Base-by-base conservation (phyloP, 805 yeast genomes). In the Helenozyma rhizophorensis region DNA sequence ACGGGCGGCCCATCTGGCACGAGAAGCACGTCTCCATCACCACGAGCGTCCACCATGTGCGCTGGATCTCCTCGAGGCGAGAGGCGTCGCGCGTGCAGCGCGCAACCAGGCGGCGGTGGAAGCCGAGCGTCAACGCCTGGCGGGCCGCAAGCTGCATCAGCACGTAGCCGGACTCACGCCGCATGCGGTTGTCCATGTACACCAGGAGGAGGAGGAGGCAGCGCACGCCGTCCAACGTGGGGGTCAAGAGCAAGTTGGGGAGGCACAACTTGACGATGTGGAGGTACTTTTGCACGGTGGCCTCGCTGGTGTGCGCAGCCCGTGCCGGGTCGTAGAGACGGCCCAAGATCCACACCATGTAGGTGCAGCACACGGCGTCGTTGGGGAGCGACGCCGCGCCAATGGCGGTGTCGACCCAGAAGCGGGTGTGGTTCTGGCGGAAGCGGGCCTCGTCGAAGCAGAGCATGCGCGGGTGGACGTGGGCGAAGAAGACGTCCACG, bases 101-200 rank as follows among this genome's bases (percentile, higher is more conserved):
- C 18, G 4, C 7, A 13, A 25, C 15, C 16, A 25, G 13, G 28
- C 54, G 59, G 32, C 69, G 54, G 43, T 72, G 74, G 3, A 70
- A 47, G 1, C 77, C 77, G n/a, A 72, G 47, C n/a, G 74, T 59
- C 18, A 65, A 58, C 1, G 71, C 62, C 47, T 72, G 77, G 32
- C 72, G 54, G 1, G 69, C 58, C 6, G 76, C 76, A 27, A 69
- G 37, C 26, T 72, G 70, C 48, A 70, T 51, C 28, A 72, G 39
- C 39, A 69, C 64, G 61, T 71, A 72, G 0, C 73, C 71, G 30
- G 71, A 62, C 37, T 72, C 77, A 37, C 75, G 58, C 25, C 67
- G 66, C 40, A 62, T 68, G 16, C 58, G 58, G 28, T 71, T 57
- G 27, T 69, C 69, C 25, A 72, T 40, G 47, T 72, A 66, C 9